Evolutionary conservation across 495 filamentous ascomycete genomes (phyloP).

Genomic region (Neurospora cerealis): DNA sequence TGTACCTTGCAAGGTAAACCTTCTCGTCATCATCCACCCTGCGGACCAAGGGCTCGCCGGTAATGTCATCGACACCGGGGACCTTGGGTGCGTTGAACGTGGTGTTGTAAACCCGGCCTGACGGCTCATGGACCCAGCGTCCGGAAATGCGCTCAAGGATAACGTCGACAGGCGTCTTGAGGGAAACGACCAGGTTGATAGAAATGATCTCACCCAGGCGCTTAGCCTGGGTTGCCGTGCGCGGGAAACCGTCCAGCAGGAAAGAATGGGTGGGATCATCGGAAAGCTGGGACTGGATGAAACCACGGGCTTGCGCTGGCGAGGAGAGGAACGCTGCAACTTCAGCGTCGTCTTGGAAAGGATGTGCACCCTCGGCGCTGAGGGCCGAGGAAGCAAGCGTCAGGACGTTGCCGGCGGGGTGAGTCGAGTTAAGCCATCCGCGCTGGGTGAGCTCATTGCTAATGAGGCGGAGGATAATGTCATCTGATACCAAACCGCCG

Average conservation of each 20-base stretch:
- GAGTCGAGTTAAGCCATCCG: slow-evolving; percentile 58
- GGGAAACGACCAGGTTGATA: slow-evolving; percentile 79
- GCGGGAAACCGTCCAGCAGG: slow-evolving; percentile 92
- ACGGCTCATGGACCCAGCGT: slow-evolving; percentile 89
- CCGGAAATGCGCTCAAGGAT: slow-evolving; percentile 82
- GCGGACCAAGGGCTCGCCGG: slow-evolving; percentile 76
- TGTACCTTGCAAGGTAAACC: slow-evolving; percentile 69
- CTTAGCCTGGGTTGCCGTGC: slow-evolving; percentile 69
- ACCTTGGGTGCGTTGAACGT: slow-evolving; percentile 80
- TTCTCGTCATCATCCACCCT: slow-evolving; percentile 78
- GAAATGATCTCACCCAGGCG: slow-evolving; percentile 71
- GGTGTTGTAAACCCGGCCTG: slow-evolving; percentile 87
- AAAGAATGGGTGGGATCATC: slow-evolving; percentile 76
- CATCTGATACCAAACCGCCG: slow-evolving; percentile 77
- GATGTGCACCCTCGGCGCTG: slow-evolving; percentile 15
- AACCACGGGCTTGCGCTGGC: slow-evolving; percentile 24
- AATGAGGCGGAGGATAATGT: slow-evolving; percentile 85
- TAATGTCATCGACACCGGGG: slow-evolving; percentile 77
- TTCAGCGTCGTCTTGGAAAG: slow-evolving; percentile 20
- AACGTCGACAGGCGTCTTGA: slow-evolving; percentile 57
- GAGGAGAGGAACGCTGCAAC: slow-evolving; percentile 30
- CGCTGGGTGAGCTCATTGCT: slow-evolving; percentile 71
- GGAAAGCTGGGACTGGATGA: slow-evolving; percentile 34
- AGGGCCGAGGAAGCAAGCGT: slow-evolving; percentile 25
- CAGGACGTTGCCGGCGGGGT: slow-evolving; percentile 27